A percentile compares a stretch with the other conserved stretches of the same genome.
These are phyloP conservation scores for Suhomyces vadensis DNA, from an alignment of 805 yeast genomes.

Conservation along the genomic window DNA sequence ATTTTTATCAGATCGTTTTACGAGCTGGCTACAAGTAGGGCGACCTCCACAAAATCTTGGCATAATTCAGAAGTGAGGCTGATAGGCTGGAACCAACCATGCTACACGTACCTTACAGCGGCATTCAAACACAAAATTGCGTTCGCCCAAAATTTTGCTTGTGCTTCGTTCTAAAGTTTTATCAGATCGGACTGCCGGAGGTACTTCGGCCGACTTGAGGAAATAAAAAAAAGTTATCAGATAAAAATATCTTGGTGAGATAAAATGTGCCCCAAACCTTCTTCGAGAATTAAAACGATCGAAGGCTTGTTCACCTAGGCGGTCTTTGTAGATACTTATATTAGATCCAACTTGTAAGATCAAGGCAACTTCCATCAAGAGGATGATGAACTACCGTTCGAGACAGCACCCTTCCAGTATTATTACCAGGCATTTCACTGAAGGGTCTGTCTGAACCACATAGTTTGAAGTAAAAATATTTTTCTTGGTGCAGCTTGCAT, in stretches of 20 bases:
- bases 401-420: too few relatives aligned
- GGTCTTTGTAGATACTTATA: too few relatives aligned
- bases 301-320: too few relatives aligned
- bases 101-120: background rate
- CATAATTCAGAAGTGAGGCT: background rate
- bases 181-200: background rate
- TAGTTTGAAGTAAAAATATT: background rate
- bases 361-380: too few relatives aligned
- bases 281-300: too few relatives aligned
- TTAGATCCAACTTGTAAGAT: too few relatives aligned
- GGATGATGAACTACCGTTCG: too few relatives aligned
- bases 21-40: background rate
- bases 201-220: background rate
- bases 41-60: background rate
- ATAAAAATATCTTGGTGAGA: background rate
- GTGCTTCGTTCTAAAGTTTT: background rate
- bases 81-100: background rate
- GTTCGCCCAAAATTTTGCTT: too few relatives aligned
- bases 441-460: too few relatives aligned
- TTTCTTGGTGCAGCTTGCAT: background rate
- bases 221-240: slow-evolving; percentile 2
- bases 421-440: too few relatives aligned
- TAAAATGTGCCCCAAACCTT: background rate
- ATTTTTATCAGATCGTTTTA: background rate
- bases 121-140: background rate